Conservation (phyloP, 2,329 filamentous ascomycete genomes). For the Xylariomycetidae sp. region DNA sequence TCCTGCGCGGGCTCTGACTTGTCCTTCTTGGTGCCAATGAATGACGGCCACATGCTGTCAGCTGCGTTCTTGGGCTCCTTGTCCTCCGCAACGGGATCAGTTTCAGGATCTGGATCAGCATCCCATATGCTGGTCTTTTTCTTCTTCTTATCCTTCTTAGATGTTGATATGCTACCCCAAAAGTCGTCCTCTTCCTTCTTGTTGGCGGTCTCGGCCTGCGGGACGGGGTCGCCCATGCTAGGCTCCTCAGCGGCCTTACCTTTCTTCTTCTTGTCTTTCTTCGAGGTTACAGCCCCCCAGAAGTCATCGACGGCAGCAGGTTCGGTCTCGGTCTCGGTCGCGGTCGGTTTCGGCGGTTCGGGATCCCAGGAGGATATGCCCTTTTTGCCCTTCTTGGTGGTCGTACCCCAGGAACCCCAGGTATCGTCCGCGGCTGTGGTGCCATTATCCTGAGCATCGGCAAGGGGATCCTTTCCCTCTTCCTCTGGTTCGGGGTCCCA, state of each 20-base stretch:
- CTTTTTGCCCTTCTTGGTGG: slow-evolving; percentile 38
- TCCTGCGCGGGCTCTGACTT: too few relatives aligned
- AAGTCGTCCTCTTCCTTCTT: slow-evolving; percentile 19
- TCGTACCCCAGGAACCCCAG: slow-evolving; percentile 30
- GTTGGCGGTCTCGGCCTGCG: slow-evolving; percentile 17
- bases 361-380: slow-evolving; percentile 17
- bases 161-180: slow-evolving; percentile 22
- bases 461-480: slow-evolving; percentile 25
- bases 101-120: slow-evolving; percentile 2
- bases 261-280: slow-evolving; percentile 27
- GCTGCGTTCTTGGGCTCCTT: slow-evolving; percentile 5
- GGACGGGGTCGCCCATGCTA: slow-evolving; percentile 15
- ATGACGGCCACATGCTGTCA: neutral
- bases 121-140: slow-evolving; percentile 33
- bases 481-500: slow-evolving; percentile 33
- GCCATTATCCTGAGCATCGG: slow-evolving; percentile 18
- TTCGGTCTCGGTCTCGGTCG: slow-evolving; percentile 7
- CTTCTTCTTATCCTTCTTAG: slow-evolving; percentile 27
- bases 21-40: slow-evolving; percentile 2
- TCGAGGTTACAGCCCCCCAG: slow-evolving; percentile 1
- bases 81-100: neutral
- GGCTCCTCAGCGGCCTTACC: slow-evolving; percentile 20
- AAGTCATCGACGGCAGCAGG: slow-evolving; percentile 5
- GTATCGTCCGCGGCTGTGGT: slow-evolving; percentile 21
- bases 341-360: slow-evolving; percentile 12